phyloP scores from a whole-genome alignment of 2,329 filamentous ascomycete genomes.

The Rutstroemia sp. region DNA sequence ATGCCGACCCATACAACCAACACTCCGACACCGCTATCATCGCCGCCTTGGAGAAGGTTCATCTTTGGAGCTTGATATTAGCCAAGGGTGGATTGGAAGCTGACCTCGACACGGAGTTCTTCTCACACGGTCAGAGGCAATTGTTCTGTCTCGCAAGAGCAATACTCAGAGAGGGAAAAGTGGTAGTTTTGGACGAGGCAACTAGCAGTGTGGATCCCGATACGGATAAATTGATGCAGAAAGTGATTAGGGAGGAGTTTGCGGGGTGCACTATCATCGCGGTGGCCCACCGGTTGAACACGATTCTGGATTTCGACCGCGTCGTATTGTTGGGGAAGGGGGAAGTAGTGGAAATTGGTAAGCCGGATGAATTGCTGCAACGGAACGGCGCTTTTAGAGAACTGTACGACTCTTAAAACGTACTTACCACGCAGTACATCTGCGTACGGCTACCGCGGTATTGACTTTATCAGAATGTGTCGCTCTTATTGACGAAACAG shows the following conservation, averaged over 20 bases:
- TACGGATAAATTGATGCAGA: constrained; percentile 49
- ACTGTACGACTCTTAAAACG: constrained; percentile 13
- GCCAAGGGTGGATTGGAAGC: constrained; percentile 19
- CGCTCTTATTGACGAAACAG: too few relatives aligned
- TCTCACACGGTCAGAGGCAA: constrained; percentile 48
- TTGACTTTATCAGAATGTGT: too few relatives aligned
- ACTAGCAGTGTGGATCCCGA: constrained; percentile 47
- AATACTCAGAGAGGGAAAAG: constrained; percentile 32
- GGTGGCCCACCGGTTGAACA: constrained; percentile 33
- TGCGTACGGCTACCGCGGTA: too few relatives aligned
- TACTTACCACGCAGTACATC: not conserved
- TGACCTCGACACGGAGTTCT: constrained; percentile 51
- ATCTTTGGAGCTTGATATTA: constrained; percentile 21
- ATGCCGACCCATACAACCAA: constrained; percentile 37
- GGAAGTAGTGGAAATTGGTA: constrained; percentile 1
- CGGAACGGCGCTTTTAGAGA: constrained; percentile 29
- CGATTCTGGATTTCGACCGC: constrained; percentile 38
- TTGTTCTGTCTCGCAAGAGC: constrained; percentile 42
- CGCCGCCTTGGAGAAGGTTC: constrained; percentile 37
- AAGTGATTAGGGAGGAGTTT: constrained; percentile 46
- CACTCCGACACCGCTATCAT: constrained; percentile 36
- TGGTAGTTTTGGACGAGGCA: constrained; percentile 37
- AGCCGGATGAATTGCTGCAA: not conserved
- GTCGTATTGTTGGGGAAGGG: constrained; percentile 7
- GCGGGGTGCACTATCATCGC: constrained; percentile 44